Evolutionary conservation across 1,284 basidiomycete species (phyloP).

Genomic region (Ganoderma resinaceum): DNA sequence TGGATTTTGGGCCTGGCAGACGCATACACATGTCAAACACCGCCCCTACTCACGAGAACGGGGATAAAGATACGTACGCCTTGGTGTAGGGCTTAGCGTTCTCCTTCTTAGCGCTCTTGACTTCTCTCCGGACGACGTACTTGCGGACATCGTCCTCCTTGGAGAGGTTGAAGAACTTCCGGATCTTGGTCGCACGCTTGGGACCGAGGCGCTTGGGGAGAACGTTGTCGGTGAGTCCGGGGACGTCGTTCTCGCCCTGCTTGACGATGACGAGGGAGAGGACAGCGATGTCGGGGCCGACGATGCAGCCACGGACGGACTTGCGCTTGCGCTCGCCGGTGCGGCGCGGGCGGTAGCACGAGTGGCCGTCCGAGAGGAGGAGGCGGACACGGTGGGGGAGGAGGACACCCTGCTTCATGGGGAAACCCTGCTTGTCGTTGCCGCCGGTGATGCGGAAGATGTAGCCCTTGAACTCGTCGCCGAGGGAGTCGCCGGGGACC

Average conservation of each 20-base stretch:
- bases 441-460: constrained; percentile 97
- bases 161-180: constrained; percentile 96
- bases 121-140: constrained; percentile 94
- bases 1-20: constrained; percentile 81
- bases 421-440: constrained; percentile 97
- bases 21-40: constrained; percentile 9
- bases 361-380: constrained; percentile 95
- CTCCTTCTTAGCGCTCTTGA: constrained; percentile 90
- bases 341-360: constrained; percentile 95
- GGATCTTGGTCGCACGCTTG: constrained; percentile 95
- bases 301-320: constrained; percentile 98
- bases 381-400: constrained; percentile 94
- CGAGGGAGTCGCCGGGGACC: constrained; percentile 89
- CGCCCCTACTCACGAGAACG: not conserved
- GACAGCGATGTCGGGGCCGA: constrained; percentile 96
- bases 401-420: constrained; percentile 99
- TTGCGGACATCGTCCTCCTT: constrained; percentile 99
- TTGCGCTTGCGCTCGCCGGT: constrained; percentile 98
- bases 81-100: constrained; percentile 97
- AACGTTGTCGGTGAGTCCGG: constrained; percentile 92
- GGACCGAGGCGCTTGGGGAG: constrained; percentile 96
- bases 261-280: constrained; percentile 96
- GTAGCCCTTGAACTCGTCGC: constrained; percentile 98
- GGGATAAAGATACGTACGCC: constrained; percentile 71
- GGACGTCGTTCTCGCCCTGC: constrained; percentile 93